phyloP scores from a whole-genome alignment of 1,139 yeast species.

The Chernovozyma sophiae-reginae region DNA sequence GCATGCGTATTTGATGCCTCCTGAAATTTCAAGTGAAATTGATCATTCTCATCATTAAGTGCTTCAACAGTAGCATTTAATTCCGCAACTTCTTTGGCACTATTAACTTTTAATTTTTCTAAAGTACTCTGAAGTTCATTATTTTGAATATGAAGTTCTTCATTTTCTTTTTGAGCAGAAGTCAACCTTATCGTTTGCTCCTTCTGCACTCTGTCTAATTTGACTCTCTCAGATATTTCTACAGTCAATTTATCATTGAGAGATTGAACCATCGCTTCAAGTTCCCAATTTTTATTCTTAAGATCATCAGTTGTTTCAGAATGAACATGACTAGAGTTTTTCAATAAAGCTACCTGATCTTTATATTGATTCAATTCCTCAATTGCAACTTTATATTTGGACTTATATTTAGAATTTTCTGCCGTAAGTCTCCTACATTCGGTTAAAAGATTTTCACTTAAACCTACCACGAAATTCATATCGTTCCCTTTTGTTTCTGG shows the following conservation, averaged over 20 bases:
- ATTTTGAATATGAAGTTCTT: slow-evolving; percentile 42
- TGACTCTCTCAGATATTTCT: slow-evolving; percentile 26
- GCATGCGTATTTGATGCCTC: slow-evolving; percentile 2
- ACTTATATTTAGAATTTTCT: slow-evolving; percentile 54
- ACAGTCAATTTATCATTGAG: slow-evolving; percentile 42
- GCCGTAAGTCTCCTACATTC: slow-evolving; percentile 79
- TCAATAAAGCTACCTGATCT: slow-evolving; percentile 33
- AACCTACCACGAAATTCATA: slow-evolving; percentile 75
- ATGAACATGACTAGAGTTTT: slow-evolving; percentile 29
- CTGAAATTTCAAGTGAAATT: slow-evolving; percentile 40
- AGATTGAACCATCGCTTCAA: slow-evolving; percentile 55
- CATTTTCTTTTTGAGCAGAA: slow-evolving; percentile 41
- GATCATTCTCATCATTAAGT: slow-evolving; percentile 63
- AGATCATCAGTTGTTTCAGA: slow-evolving; percentile 41
- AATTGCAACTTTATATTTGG: slow-evolving; percentile 36
- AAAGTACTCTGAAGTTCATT: slow-evolving; percentile 35
- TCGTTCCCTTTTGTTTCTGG: slow-evolving; percentile 56
- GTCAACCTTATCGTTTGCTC: slow-evolving; percentile 30
- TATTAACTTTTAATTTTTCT: slow-evolving; percentile 27
- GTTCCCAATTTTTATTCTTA: slow-evolving; percentile 77
- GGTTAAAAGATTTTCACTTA: slow-evolving; percentile 71
- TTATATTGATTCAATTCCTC: slow-evolving; percentile 38
- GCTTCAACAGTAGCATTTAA: slow-evolving; percentile 49
- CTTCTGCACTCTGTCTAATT: slow-evolving; percentile 25
- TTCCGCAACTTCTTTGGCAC: slow-evolving; percentile 39